Conservation (phyloP, 352 stramenopile species). For the Salisapilia sapeloensis region DNA sequence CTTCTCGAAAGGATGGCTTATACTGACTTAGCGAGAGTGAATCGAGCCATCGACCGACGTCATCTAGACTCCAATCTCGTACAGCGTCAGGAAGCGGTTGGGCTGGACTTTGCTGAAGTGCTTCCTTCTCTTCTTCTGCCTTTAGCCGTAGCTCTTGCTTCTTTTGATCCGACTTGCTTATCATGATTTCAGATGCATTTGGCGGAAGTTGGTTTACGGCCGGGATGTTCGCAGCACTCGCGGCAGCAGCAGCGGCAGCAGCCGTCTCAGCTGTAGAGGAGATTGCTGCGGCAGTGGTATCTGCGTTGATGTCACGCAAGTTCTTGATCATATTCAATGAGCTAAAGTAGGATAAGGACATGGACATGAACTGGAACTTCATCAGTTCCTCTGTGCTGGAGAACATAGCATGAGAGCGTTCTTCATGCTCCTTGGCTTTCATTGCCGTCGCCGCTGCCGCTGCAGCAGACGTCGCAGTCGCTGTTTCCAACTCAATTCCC, state of each 20-base stretch:
- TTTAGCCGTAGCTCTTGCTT: conserved; percentile 45
- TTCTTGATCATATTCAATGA: conserved; percentile 91
- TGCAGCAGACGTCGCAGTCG: conserved; percentile 82
- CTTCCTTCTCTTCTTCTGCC: conserved; percentile 37
- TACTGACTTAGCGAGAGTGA: conserved; percentile 83
- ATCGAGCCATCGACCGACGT: conserved; percentile 87
- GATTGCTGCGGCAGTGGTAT: conserved; percentile 81
- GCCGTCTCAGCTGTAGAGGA: conserved; percentile 78
- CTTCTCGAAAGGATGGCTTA: conserved; percentile 80
- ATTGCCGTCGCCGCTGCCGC: conserved; percentile 80
- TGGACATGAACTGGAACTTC: conserved; percentile 96
- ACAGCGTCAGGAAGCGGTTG: conserved; percentile 61
- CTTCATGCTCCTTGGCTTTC: conserved; percentile 84
- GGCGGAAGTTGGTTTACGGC: conserved; percentile 53
- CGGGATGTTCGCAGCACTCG: conserved; percentile 78
- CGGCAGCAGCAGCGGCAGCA: conserved; percentile 66
- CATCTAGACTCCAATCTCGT: conserved; percentile 74
- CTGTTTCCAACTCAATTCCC: conserved; percentile 82
- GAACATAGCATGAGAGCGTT: conserved; percentile 82
- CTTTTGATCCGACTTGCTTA: conserved; percentile 47
- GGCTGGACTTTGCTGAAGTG: conserved; percentile 19
- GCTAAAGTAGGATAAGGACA: conserved; percentile 90
- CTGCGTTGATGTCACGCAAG: conserved; percentile 86
- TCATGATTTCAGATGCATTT: conserved; percentile 40
- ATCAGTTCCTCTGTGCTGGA: conserved; percentile 89